Evolutionary conservation across 2,329 filamentous ascomycete species (phyloP), one percentile per base, ranked within the genome.

Genomic region (Alternaria ethzedia): DNA sequence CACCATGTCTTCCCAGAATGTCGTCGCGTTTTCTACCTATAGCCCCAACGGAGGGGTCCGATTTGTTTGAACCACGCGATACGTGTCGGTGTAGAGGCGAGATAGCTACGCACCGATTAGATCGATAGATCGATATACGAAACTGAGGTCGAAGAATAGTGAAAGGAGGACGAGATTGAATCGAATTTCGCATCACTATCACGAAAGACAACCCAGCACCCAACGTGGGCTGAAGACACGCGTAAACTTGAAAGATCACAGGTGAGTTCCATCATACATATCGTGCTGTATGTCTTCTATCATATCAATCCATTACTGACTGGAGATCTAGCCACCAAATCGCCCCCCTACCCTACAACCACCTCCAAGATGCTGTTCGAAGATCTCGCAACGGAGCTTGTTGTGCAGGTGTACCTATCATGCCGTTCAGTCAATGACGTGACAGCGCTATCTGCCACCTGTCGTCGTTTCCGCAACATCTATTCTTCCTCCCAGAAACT

Each of bases 321-420:
- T 15, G 20, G 15, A 11, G 3, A 63, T 28, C 1, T n/a, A 54
- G 50, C 17, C 41, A 57, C 30, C 32, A 51, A 41, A 25, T 26
- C 20, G 7, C 46, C 9, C n/a, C 15, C 41, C 41, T 26, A 30
- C 56, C 15, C 51, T 47, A 54, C 49, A 21, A 46, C 11, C 28
- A 63, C 63, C 59, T 57, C 66, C 75, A 81, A 66, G 60, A 89
- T 89, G 87, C 71, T 82, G 55, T 82, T 89, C 79, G 81, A 86
- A 69, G 72, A 82, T 57, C 80, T 90, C 25, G 83, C 88, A 23
- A 87, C 85, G 71, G 88, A 89, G 79, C 83, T 89, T 58, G 71
- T 89, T 61, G 81, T 85, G 64, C 85, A 88, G 59, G 81, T 90
- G 57, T 88, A 85, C 75, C 80, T 83, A 60, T 86, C 82, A 56